Evolutionary conservation across 345 rosid species (phyloP), one percentile per base, ranked within the genome.

Genomic region (Crucihimalaya himalaica): DNA sequence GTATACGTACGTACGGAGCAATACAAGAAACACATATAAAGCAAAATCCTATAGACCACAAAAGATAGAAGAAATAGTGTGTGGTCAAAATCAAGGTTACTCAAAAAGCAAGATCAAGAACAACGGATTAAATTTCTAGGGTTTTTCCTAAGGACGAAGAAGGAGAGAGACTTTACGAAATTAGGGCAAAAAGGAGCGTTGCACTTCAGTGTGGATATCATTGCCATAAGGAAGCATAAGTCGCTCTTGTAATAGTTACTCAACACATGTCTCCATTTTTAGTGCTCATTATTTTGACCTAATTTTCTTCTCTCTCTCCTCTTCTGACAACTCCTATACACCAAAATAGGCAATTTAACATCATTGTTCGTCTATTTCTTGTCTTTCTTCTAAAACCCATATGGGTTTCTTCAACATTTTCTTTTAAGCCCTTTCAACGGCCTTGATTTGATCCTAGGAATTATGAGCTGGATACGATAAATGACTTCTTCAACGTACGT

Each of bases 171-270:
- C 75, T 55, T 76, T 70, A 55, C 80, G 75, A 82, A 53, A 63
- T 71, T 80, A 73, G 70, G 73, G 81, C 32, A 63, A 60, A 72
- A 40, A 48, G 52, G 32, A 53, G 63, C 23, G 47, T 56, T 50
- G 82, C 57, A 63, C 71, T 80, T 80, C 43, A 43, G 70, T 50
- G 11, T 56, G 37, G 79, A 66, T 48, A 70, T 37, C 53, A 56
- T 63, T 76, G 34, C 80, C 66, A 70, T 70, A 60, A 69, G 11
- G 18, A 76, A 68, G 79, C 79, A 76, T 76, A 69, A 76, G 79
- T 76, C 79, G 79, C 80, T 70, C 75, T 76, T 76, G 75, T 69
- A 76, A 70, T 76, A 70, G 75, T 76, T 76, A 76, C 75, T 70
- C 75, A 76, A 63, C 80, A 76, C 71, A 76, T 76, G 75, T 70